Evolutionary conservation across 1,284 basidiomycete species (phyloP).

Genomic region (Ustilago bromivora): DNA sequence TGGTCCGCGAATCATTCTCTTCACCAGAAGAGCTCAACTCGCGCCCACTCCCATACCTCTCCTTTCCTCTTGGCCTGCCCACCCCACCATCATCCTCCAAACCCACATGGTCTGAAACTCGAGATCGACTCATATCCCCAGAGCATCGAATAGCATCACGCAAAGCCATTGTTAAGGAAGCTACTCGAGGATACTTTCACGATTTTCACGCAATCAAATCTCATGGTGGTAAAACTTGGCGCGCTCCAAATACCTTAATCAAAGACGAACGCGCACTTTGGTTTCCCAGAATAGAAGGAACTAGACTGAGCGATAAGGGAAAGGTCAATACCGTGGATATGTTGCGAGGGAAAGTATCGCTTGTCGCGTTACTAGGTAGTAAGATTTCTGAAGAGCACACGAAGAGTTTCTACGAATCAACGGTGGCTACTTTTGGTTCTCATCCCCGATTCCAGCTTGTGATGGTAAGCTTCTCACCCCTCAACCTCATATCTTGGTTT

Average conservation of each 20-base stretch:
- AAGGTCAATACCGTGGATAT: constrained; percentile 83
- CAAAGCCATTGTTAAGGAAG: constrained; percentile 77
- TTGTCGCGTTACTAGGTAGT: constrained; percentile 84
- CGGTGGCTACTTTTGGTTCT: constrained; percentile 76
- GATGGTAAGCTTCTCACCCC: constrained; percentile 75
- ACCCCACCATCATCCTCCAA: constrained; percentile 75
- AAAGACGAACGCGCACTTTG: constrained; percentile 75
- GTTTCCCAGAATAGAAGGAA: constrained; percentile 88
- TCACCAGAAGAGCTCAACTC: constrained; percentile 46
- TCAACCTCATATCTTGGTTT: neutral
- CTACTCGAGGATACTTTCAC: constrained; percentile 87
- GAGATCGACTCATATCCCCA: constrained; percentile 78
- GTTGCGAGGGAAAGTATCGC: constrained; percentile 80
- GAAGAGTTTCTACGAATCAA: constrained; percentile 78
- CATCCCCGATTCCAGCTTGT: constrained; percentile 83
- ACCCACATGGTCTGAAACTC: constrained; percentile 76
- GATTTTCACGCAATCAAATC: constrained; percentile 85
- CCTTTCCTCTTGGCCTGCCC: constrained; percentile 80
- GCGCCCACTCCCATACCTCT: constrained; percentile 74
- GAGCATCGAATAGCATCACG: constrained; percentile 55
- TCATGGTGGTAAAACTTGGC: constrained; percentile 94
- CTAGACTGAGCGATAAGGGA: constrained; percentile 74
- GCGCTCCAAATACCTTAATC: constrained; percentile 88
- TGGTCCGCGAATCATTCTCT: constrained; percentile 28
- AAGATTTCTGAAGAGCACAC: constrained; percentile 86